These are phyloP conservation scores for Blepharisma stoltei DNA, from an alignment of 73 alveolate genomes.

Conservation along the genomic window DNA sequence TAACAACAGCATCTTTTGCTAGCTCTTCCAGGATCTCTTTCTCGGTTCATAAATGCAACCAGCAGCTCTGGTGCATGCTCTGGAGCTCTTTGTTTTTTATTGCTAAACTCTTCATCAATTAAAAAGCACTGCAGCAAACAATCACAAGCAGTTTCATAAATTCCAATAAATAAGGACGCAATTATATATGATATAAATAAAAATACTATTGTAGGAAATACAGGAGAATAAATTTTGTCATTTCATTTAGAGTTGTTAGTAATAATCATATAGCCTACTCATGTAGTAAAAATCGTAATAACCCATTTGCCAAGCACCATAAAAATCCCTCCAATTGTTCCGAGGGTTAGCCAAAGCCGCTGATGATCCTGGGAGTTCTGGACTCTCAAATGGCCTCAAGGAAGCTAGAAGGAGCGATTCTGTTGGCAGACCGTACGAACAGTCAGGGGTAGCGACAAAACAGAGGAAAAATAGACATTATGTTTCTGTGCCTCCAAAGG, in stretches of 20 bases:
- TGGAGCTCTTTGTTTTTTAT: constrained; percentile 44
- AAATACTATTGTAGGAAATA: constrained; percentile 77
- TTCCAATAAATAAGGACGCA: constrained; percentile 70
- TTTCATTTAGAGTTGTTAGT: constrained; percentile 49
- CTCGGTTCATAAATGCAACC: constrained; percentile 33
- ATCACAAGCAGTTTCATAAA: constrained; percentile 84
- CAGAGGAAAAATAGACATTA: too few relatives aligned
- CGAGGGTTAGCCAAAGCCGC: too few relatives aligned
- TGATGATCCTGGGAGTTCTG: too few relatives aligned
- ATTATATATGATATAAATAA: constrained; percentile 66
- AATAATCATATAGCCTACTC: constrained; percentile 79
- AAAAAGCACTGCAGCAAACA: constrained; percentile 73
- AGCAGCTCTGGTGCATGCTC: constrained; percentile 43
- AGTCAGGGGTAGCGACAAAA: too few relatives aligned
- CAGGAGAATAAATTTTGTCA: constrained; percentile 67
- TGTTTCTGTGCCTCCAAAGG: too few relatives aligned
- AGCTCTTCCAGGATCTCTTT: neutral
- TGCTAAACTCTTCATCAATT: constrained; percentile 79
- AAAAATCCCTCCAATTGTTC: constrained; percentile 88
- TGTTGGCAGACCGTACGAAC: too few relatives aligned
- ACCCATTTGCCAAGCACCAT: constrained; percentile 85
- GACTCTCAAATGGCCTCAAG: too few relatives aligned
- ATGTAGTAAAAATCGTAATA: constrained; percentile 70
- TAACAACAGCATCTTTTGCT: constrained; percentile 31
- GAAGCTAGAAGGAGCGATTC: too few relatives aligned